Evolutionary conservation across 1,139 yeast species (phyloP).

Genomic region (Magnusiomyces paraingens): DNA sequence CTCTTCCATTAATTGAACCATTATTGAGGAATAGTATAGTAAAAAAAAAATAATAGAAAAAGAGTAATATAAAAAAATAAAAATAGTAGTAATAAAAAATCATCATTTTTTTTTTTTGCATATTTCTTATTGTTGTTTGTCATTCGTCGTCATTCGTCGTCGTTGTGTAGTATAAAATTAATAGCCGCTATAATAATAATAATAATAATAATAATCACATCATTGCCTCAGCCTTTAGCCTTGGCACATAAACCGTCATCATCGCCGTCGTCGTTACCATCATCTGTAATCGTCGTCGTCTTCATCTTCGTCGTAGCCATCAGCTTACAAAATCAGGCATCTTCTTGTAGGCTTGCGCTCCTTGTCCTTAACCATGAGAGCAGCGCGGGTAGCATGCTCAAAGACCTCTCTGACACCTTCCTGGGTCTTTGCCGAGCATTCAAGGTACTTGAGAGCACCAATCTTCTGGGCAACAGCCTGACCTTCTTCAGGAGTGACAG

Average conservation of each 20-base stretch:
- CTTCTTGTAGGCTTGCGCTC: conserved; percentile 32
- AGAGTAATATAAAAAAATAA: too few species aligned
- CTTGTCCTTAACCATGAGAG: conserved; percentile 55
- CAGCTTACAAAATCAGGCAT: conserved; percentile 50
- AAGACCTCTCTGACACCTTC: conserved; percentile 73
- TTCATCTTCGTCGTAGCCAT: background rate
- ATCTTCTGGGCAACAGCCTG: conserved; percentile 74
- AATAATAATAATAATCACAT: too few species aligned
- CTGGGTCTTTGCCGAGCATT: conserved; percentile 80
- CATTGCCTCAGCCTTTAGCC: background rate
- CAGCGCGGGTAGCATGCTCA: conserved; percentile 87
- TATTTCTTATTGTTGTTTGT: too few species aligned
- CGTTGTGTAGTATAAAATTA: too few species aligned
- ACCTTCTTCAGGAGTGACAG: conserved; percentile 81
- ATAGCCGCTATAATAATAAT: too few species aligned
- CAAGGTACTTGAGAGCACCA: conserved; percentile 75
- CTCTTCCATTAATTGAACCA: too few species aligned
- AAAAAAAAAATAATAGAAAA: too few species aligned
- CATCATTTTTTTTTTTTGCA: too few species aligned
- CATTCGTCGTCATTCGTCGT: too few species aligned
- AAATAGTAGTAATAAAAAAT: too few species aligned
- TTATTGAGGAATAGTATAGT: too few species aligned
- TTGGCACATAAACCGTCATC: background rate
- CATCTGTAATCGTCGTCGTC: background rate
- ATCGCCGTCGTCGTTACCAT: background rate